Evolutionary conservation across 768 basidiomycete genomes (phyloP).

Genomic region (Trametes villosa): DNA sequence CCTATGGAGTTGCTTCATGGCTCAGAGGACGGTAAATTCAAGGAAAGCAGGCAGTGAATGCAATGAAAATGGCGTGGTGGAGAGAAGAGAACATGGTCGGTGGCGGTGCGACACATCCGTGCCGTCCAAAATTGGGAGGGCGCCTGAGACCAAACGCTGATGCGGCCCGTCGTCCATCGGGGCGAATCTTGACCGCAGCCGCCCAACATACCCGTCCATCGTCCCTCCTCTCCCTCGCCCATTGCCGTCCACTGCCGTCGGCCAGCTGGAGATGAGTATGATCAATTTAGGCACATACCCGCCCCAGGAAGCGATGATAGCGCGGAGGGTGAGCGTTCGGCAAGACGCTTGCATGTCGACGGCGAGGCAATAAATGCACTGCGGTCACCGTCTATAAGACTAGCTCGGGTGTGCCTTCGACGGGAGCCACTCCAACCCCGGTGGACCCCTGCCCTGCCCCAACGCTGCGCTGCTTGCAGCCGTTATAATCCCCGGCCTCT

Average conservation of each 20-base stretch:
- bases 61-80: too few relatives aligned
- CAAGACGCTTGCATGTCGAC: not conserved
- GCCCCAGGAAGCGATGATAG: not conserved
- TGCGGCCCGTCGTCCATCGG: not conserved
- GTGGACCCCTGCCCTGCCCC: not conserved
- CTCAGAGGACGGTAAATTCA: too few relatives aligned
- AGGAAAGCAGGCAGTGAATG: too few relatives aligned
- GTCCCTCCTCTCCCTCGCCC: not conserved
- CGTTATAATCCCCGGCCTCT: not conserved
- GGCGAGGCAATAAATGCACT: not conserved
- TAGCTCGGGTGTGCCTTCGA: not conserved
- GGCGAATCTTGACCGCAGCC: too few relatives aligned
- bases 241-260: not conserved
- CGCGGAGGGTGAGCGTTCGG: too few relatives aligned
- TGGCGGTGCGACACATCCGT: too few relatives aligned
- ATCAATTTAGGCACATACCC: not conserved
- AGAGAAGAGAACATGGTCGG: too few relatives aligned
- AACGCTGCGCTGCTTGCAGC: not conserved
- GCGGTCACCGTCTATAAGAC: conserved; percentile 4
- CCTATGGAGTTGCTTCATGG: too few relatives aligned
- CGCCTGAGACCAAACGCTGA: too few relatives aligned
- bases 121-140: too few relatives aligned
- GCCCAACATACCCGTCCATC: not conserved
- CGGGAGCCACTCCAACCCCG: not conserved
- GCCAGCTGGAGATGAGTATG: not conserved